Conservation (phyloP, 495 filamentous ascomycete genomes). For the Venustampulla echinocandica region DNA sequence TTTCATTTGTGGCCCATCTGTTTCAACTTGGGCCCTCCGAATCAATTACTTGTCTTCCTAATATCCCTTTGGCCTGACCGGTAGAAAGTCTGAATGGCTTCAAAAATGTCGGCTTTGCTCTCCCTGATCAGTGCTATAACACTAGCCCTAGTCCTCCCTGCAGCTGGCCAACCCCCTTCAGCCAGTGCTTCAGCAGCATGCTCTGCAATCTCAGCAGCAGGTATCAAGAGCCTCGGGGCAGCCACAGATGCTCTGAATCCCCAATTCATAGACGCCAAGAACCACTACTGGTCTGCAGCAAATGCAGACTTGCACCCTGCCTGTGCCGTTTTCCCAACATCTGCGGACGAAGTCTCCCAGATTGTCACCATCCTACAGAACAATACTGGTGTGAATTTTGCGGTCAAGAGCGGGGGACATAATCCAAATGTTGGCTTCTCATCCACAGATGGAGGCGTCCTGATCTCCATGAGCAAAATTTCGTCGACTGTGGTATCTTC, state of each 20-base stretch:
- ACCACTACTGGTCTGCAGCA: slow-evolving; percentile 39
- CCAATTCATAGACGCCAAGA: slow-evolving; percentile 30
- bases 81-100: too few species aligned
- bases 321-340: slow-evolving; percentile 39
- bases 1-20: too few species aligned
- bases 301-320: slow-evolving; percentile 34
- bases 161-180: too few species aligned
- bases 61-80: too few species aligned
- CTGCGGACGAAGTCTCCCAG: slow-evolving; percentile 22
- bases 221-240: not conserved
- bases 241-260: not conserved
- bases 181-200: not conserved
- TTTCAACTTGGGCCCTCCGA: too few species aligned
- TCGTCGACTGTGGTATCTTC: not conserved
- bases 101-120: too few species aligned
- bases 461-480: slow-evolving; percentile 29
- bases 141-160: too few species aligned
- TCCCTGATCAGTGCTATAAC: too few species aligned
- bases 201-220: not conserved
- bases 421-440: slow-evolving; percentile 33
- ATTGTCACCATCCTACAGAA: slow-evolving; percentile 8
- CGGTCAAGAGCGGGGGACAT: slow-evolving; percentile 39
- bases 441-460: slow-evolving; percentile 30
- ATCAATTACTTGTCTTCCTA: too few species aligned
- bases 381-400: slow-evolving; percentile 24